Percentiles rank a stretch among this genome's conserved stretches.
Conservation (phyloP, 225 moss, liverwort and hornwort species). For the Marchantia paleacea region DNA sequence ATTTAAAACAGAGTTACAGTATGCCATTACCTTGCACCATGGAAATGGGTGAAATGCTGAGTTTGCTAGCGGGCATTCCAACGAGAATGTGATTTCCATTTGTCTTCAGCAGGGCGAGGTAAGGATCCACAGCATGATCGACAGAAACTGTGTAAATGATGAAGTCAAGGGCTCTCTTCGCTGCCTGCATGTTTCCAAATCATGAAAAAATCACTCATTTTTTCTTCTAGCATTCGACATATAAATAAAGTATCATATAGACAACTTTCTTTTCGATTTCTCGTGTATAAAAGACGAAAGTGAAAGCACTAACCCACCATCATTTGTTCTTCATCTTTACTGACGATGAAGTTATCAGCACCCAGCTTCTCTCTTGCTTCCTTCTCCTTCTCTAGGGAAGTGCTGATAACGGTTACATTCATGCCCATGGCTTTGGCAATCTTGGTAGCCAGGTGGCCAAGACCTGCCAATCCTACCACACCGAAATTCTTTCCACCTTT, state of each 20-base stretch:
- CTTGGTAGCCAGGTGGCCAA: slow-evolving; percentile 62
- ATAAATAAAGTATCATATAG: too few relatives aligned
- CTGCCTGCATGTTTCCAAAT: too few relatives aligned
- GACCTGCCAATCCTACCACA: slow-evolving; percentile 57
- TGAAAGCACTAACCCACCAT: slow-evolving; percentile 23
- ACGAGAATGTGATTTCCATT: background rate
- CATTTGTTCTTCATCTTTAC: slow-evolving; percentile 50
- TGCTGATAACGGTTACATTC: slow-evolving; percentile 67
- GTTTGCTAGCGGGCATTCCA: background rate
- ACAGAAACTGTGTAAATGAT: slow-evolving; percentile 46
- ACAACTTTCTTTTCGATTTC: too few relatives aligned
- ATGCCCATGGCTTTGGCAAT: slow-evolving; percentile 62
- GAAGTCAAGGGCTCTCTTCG: slow-evolving; percentile 41
- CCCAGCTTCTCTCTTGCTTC: slow-evolving; percentile 47
- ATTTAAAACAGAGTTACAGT: too few relatives aligned
- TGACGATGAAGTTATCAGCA: slow-evolving; percentile 58
- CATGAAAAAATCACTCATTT: too few relatives aligned
- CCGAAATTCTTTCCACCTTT: slow-evolving; percentile 53
- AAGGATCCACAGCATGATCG: slow-evolving; percentile 42
- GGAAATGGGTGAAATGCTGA: background rate
- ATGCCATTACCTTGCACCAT: background rate
- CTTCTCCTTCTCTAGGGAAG: slow-evolving; percentile 49
- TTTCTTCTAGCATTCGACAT: too few relatives aligned
- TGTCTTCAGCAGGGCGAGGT: slow-evolving; percentile 27
- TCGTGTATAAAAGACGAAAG: too few relatives aligned